Base-by-base conservation (phyloP, 2,329 filamentous ascomycete species). In the Diaporthe sp. region DNA sequence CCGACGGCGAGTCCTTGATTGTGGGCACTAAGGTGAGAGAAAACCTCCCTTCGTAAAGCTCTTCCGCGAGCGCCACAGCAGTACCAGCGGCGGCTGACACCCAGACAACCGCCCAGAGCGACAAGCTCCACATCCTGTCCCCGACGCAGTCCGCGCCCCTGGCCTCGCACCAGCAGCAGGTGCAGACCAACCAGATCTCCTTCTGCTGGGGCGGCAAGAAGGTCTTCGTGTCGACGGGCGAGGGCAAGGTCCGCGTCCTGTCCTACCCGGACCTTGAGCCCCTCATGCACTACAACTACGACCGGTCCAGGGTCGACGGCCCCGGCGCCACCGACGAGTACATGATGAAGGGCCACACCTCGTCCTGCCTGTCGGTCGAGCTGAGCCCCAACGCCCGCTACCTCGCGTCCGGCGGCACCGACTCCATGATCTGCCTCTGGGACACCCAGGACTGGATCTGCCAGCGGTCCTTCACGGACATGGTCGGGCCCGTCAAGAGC, bases 381-480 rank as follows among this genome's bases (percentile, higher is more conserved):
- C 85, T 95, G 79, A 93, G 94, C 77, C 93, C 94, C 0, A 91
- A 90, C 58, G 94, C 92, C 54, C 88, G 91, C 55, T 93, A 92
- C 80, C 86, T 96, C 58, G 94, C 94, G 0, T 93, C 93, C 0
- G 94, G 94, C 40, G 93, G 93, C 13, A 91, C 92, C 13, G 94
- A 96, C 80, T 93, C 92, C 1, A 89, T 95, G 68, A 93, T 96
- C 77, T 88, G 92, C 7, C 85, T 96, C 4, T 96, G 94, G 92
- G 93, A 96, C 79, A 95, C 94, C 4, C 88, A 88, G 54, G 92
- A 94, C 77, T 95, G 93, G 93, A 90, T 94, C 73, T 95, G 93
- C 80, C 89, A 92, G 79, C 89, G 92, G 75, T 95, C 93, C 1
- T 86, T 95, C 55, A 91, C 91, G 47, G 88, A 90, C 78, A 93